These are phyloP conservation scores for Suillus clintonianus DNA, from an alignment of 768 basidiomycete species.

Conservation along the genomic window DNA sequence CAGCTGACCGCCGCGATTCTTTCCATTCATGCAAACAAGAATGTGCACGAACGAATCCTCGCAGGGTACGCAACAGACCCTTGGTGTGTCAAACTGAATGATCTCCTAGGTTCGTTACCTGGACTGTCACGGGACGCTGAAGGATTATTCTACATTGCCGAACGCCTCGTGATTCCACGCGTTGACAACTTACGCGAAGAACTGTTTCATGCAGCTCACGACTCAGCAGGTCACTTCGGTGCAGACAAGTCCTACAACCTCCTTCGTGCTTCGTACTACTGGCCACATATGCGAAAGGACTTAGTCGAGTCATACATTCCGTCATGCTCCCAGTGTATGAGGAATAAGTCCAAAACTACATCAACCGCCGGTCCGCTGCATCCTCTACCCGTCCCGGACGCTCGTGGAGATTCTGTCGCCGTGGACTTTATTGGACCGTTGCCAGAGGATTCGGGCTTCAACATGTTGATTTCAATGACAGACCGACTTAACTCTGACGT, in stretches of 20 bases:
- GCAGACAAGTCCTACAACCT: slow-evolving; percentile 9
- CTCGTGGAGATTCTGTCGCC: slow-evolving; percentile 18
- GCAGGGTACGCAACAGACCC: slow-evolving; percentile 17
- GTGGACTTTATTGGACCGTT: slow-evolving; percentile 38
- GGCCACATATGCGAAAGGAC: slow-evolving; percentile 32
- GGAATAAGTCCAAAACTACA: slow-evolving; percentile 20
- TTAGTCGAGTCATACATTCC: slow-evolving; percentile 33
- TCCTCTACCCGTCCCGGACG: slow-evolving; percentile 23
- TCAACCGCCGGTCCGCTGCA: slow-evolving; percentile 17
- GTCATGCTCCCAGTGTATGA: slow-evolving; percentile 26
- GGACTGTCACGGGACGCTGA: background rate
- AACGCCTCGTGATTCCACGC: slow-evolving; percentile 9
- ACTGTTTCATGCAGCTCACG: slow-evolving; percentile 11
- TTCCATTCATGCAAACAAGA: too few relatives aligned
- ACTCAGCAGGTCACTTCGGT: slow-evolving; percentile 16
- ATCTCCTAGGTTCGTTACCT: background rate
- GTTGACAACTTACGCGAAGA: slow-evolving; percentile 23
- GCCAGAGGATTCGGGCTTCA: slow-evolving; percentile 30
- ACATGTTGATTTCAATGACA: slow-evolving; percentile 28
- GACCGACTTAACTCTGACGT: slow-evolving; percentile 26
- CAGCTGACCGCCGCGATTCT: too few relatives aligned
- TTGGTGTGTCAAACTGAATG: too few relatives aligned
- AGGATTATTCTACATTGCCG: slow-evolving; percentile 32
- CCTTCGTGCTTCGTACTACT: slow-evolving; percentile 26
- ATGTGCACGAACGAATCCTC: background rate